These are phyloP conservation scores for Exophiala aquamarina DNA, from an alignment of 2,329 filamentous ascomycete genomes.

Conservation along the genomic window DNA sequence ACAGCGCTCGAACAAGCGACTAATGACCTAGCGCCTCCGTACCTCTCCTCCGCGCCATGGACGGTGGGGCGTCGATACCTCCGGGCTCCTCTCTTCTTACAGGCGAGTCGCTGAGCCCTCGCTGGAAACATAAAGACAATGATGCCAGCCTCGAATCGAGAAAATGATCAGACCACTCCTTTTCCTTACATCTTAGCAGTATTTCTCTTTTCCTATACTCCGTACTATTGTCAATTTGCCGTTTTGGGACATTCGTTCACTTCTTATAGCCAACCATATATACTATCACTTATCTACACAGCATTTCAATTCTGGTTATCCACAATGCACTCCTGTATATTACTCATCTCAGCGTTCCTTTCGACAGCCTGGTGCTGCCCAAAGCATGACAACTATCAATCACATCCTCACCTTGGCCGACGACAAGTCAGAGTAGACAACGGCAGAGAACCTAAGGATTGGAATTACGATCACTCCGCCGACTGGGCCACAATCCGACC, in stretches of 20 bases:
- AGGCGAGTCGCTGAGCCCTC: not conserved
- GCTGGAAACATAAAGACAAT: not conserved
- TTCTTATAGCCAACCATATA: too few species aligned
- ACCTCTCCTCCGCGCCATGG: not conserved
- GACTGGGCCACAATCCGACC: slow-evolving; percentile 23
- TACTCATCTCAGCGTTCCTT: slow-evolving; percentile 16
- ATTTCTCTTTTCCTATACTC: not conserved
- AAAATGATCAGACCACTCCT: slow-evolving; percentile 6
- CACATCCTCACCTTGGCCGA: slow-evolving; percentile 22
- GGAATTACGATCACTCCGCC: slow-evolving; percentile 18
- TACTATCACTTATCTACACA: not conserved
- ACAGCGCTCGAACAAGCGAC: slow-evolving; percentile 11
- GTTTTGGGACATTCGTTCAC: slow-evolving; percentile 4
- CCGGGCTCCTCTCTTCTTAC: not conserved
- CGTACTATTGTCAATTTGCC: too few species aligned
- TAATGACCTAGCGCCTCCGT: slow-evolving; percentile 6
- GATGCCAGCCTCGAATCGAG: not conserved
- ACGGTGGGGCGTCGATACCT: too few species aligned
- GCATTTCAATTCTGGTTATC: not conserved
- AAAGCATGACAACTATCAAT: slow-evolving; percentile 21
- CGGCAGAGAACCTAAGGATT: slow-evolving; percentile 21
- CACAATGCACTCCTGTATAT: slow-evolving; percentile 9
- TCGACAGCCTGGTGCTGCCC: slow-evolving; percentile 22
- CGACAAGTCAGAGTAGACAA: slow-evolving; percentile 19
- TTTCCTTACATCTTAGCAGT: not conserved